phyloP scores from a whole-genome alignment of 306 rosid genomes.

The Lathyrus oleraceus region DNA sequence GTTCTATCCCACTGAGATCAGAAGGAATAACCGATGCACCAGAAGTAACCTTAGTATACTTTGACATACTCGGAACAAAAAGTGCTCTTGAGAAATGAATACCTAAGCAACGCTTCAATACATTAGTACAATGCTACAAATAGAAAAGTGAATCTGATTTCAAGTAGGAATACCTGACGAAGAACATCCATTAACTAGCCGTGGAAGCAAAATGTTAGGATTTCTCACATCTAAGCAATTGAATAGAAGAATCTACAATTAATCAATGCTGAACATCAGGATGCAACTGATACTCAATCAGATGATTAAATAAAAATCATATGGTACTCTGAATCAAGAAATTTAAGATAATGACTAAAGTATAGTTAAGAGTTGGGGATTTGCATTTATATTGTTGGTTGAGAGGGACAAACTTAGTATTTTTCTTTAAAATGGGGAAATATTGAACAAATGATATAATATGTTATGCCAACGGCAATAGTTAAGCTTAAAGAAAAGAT shows the following conservation, averaged over 20 bases:
- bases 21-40: conserved; percentile 52
- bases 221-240: conserved; percentile 81
- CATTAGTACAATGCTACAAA: conserved; percentile 11
- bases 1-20: conserved; percentile 47
- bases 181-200: conserved; percentile 61
- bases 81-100: conserved; percentile 64
- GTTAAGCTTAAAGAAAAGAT: background rate
- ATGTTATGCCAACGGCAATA: conserved; percentile 3
- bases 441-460: conserved; percentile 9
- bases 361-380: conserved; percentile 3
- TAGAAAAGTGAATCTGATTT: conserved; percentile 16
- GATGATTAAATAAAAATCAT: background rate
- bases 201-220: conserved; percentile 68
- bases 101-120: conserved; percentile 45
- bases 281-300: conserved; percentile 22
- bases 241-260: conserved; percentile 72
- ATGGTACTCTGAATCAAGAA: background rate
- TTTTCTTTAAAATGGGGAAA: background rate
- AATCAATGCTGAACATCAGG: conserved; percentile 33
- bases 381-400: conserved; percentile 6
- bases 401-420: background rate
- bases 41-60: conserved; percentile 63
- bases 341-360: background rate
- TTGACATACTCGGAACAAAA: conserved; percentile 75
- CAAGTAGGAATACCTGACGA: conserved; percentile 60